phyloP scores from a whole-genome alignment of 2,329 filamentous ascomycete genomes.

The Aspergillus vadensis region DNA sequence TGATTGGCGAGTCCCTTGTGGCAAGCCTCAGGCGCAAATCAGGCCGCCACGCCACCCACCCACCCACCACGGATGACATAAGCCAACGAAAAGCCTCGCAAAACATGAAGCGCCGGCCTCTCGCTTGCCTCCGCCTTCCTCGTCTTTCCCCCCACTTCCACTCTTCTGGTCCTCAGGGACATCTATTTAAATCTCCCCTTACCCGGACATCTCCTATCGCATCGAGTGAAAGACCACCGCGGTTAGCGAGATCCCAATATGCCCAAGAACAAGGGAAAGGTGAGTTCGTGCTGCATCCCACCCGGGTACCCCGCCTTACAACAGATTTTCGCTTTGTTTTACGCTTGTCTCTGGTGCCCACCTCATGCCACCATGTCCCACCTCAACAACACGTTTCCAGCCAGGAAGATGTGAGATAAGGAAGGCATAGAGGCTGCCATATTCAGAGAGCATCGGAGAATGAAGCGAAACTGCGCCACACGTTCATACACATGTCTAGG shows the following conservation, averaged over 20 bases:
- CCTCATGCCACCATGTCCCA: slow-evolving; percentile 14
- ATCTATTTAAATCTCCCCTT: slow-evolving; percentile 12
- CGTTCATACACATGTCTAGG: not conserved
- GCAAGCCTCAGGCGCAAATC: slow-evolving; percentile 31
- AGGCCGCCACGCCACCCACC: slow-evolving; percentile 27
- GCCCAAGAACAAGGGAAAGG: slow-evolving; percentile 99
- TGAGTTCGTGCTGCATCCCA: slow-evolving; percentile 49
- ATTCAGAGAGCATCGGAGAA: not conserved
- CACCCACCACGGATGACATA: slow-evolving; percentile 21
- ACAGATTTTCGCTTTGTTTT: slow-evolving; percentile 17
- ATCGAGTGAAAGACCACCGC: slow-evolving; percentile 26
- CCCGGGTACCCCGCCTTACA: slow-evolving; percentile 17
- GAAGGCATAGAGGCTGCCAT: not conserved
- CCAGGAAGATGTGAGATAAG: not conserved
- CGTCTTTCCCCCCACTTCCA: slow-evolving; percentile 22
- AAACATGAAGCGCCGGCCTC: slow-evolving; percentile 21
- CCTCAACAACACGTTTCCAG: not conserved
- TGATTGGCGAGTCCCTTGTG: slow-evolving; percentile 19
- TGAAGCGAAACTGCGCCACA: not conserved
- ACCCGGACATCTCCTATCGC: slow-evolving; percentile 18
- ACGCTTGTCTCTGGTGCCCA: slow-evolving; percentile 18
- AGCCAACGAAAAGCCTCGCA: slow-evolving; percentile 22
- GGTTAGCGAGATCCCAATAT: slow-evolving; percentile 57
- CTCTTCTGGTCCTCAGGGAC: slow-evolving; percentile 18
- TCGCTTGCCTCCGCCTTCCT: slow-evolving; percentile 23